phyloP scores from a whole-genome alignment of 2,329 filamentous ascomycete genomes.

The Capronia epimyces region DNA sequence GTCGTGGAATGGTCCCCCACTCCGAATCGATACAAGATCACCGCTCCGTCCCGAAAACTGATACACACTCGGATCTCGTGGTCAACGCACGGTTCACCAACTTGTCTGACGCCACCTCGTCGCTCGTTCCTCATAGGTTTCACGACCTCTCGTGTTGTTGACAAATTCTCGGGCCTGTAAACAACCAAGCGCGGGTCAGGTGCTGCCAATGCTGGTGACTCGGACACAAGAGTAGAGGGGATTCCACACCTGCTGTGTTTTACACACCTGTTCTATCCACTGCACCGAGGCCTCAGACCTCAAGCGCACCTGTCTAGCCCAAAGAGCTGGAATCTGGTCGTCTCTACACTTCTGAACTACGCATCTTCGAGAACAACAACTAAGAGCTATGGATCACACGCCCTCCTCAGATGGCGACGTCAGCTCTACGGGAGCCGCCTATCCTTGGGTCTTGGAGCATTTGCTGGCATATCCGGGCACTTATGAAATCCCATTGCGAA shows the following conservation, averaged over 20 bases:
- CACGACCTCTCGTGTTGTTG: conserved; percentile 15
- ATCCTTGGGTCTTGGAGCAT: conserved; percentile 55
- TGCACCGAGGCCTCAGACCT: too few relatives aligned
- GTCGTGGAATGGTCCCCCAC: neutral
- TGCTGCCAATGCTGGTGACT: conserved; percentile 10
- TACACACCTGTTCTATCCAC: too few relatives aligned
- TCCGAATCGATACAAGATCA: neutral
- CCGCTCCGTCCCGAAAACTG: neutral
- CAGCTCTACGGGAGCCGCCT: conserved; percentile 37
- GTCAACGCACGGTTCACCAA: conserved; percentile 18
- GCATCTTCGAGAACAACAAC: neutral
- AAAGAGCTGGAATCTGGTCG: neutral
- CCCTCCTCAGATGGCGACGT: conserved; percentile 11
- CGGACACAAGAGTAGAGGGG: conserved; percentile 11
- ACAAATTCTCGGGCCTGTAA: conserved; percentile 19
- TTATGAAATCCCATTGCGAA: conserved; percentile 62
- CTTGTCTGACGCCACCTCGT: conserved; percentile 5
- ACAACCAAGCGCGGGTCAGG: conserved; percentile 14
- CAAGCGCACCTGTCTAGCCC: neutral
- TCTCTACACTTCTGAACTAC: too few relatives aligned
- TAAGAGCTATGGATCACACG: neutral
- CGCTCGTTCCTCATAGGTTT: conserved; percentile 9
- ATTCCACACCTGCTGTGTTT: neutral
- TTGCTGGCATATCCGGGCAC: conserved; percentile 56
- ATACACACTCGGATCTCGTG: neutral